Evolutionary conservation across 2,329 filamentous ascomycete species (phyloP).

Genomic region (Aspergillus bombycis): DNA sequence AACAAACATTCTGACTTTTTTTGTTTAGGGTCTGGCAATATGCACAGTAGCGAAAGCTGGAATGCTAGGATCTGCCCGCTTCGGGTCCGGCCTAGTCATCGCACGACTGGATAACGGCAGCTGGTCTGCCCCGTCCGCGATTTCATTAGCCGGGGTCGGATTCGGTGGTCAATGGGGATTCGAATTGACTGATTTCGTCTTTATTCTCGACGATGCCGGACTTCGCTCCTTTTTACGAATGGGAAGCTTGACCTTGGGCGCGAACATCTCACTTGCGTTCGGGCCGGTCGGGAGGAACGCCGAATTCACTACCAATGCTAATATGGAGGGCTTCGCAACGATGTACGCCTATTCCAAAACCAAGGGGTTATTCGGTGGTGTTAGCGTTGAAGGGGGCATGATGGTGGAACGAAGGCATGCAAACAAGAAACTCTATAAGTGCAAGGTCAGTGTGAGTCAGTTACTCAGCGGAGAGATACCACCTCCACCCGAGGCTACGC

Average conservation of each 20-base stretch:
- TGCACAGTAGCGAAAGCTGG: slow-evolving; percentile 50
- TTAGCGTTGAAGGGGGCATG: slow-evolving; percentile 85
- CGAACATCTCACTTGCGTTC: slow-evolving; percentile 90
- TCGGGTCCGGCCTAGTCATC: slow-evolving; percentile 51
- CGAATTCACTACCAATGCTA: slow-evolving; percentile 88
- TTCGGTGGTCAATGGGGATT: slow-evolving; percentile 51
- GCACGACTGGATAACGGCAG: slow-evolving; percentile 48
- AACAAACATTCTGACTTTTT: background rate
- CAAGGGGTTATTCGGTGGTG: slow-evolving; percentile 91
- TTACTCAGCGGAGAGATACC: slow-evolving; percentile 77
- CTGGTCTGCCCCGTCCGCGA: slow-evolving; percentile 52
- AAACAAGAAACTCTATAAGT: slow-evolving; percentile 91
- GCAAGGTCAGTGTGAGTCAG: slow-evolving; percentile 74
- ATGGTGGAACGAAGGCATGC: slow-evolving; percentile 91
- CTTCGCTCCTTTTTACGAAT: slow-evolving; percentile 90
- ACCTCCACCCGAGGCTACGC: slow-evolving; percentile 76
- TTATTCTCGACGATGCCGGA: slow-evolving; percentile 90
- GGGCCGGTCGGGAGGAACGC: slow-evolving; percentile 91
- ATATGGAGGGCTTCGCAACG: slow-evolving; percentile 78
- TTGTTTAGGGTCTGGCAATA: slow-evolving; percentile 48
- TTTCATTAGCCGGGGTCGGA: slow-evolving; percentile 47
- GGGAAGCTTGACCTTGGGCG: slow-evolving; percentile 85
- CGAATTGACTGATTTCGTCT: slow-evolving; percentile 72
- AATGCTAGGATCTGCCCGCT: slow-evolving; percentile 49
- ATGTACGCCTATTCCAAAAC: slow-evolving; percentile 97